Percentiles rank a stretch among this genome's conserved stretches.
Conservation (phyloP, 2,329 filamentous ascomycete species). For the Diaporthe amygdali region DNA sequence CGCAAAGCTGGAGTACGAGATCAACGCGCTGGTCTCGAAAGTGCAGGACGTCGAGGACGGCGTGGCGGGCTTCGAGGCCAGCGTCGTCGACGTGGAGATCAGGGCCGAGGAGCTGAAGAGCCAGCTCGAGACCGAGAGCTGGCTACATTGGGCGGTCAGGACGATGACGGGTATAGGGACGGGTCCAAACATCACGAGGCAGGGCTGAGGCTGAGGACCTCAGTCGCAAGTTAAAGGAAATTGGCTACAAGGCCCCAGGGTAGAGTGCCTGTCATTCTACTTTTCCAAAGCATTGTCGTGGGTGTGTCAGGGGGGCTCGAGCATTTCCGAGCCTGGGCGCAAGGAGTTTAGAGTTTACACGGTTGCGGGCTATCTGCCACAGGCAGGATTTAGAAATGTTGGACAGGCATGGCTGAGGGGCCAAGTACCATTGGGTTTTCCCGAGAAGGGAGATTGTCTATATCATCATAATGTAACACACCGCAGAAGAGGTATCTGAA, state of each 20-base stretch:
- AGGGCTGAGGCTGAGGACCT: not conserved
- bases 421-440: not conserved
- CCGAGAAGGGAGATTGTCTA: conserved; percentile 24
- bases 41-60: conserved; percentile 88
- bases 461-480: conserved; percentile 22
- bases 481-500: not conserved
- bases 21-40: conserved; percentile 77
- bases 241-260: not conserved
- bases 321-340: conserved; percentile 19
- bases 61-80: conserved; percentile 77
- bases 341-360: conserved; percentile 23
- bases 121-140: conserved; percentile 68
- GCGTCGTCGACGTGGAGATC: conserved; percentile 74
- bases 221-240: not conserved
- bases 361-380: not conserved
- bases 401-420: not conserved
- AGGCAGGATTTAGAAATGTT: not conserved
- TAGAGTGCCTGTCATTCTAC: not conserved
- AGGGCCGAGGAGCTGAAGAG: conserved; percentile 66
- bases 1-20: conserved; percentile 91
- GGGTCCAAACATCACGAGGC: conserved; percentile 59
- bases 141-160: conserved; percentile 68
- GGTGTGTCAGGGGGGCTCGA: not conserved
- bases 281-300: not conserved
- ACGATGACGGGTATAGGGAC: conserved; percentile 66